These are phyloP conservation scores for Plasmodium chabaudi DNA, from an alignment of 169 alveolate genomes.

Conservation along the genomic window DNA sequence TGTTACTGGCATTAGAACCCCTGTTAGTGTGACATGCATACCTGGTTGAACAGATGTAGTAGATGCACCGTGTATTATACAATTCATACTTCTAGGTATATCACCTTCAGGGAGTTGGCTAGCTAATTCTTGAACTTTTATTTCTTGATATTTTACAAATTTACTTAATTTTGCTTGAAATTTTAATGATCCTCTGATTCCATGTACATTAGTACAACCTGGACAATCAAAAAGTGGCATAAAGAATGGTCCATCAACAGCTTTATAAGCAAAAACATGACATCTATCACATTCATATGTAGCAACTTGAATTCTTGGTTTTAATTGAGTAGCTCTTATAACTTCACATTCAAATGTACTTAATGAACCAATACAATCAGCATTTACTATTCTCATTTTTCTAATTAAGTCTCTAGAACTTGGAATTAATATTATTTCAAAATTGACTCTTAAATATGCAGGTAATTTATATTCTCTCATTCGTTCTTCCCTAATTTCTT, in stretches of 20 bases:
- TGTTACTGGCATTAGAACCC: conserved; percentile 91
- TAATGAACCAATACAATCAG: conserved; percentile 92
- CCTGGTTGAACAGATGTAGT: conserved; percentile 81
- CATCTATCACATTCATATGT: conserved; percentile 96
- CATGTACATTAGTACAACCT: conserved; percentile 89
- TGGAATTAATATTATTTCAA: conserved; percentile 83
- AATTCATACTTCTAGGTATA: conserved; percentile 93
- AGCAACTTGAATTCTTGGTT: conserved; percentile 95
- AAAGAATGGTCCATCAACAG: conserved; percentile 89
- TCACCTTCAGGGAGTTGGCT: conserved; percentile 96
- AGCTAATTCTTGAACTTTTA: conserved; percentile 95
- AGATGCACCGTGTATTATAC: conserved; percentile 90
- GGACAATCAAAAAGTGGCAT: conserved; percentile 95
- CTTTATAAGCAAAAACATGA: conserved; percentile 90
- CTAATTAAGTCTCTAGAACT: conserved; percentile 84
- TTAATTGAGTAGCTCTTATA: conserved; percentile 93
- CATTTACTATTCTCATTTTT: conserved; percentile 92
- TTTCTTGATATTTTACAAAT: conserved; percentile 93
- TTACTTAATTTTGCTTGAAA: conserved; percentile 90
- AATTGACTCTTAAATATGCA: conserved; percentile 78
- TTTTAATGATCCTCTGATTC: conserved; percentile 89
- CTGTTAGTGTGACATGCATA: conserved; percentile 88
- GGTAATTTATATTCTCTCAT: conserved; percentile 90
- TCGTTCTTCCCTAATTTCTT: conserved; percentile 76
- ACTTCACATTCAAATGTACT: conserved; percentile 92